Percentiles rank a stretch among this genome's conserved stretches.
These are phyloP conservation scores for Trichoderma cornu-damae DNA, from an alignment of 2,329 filamentous ascomycete genomes.

Conservation along the genomic window DNA sequence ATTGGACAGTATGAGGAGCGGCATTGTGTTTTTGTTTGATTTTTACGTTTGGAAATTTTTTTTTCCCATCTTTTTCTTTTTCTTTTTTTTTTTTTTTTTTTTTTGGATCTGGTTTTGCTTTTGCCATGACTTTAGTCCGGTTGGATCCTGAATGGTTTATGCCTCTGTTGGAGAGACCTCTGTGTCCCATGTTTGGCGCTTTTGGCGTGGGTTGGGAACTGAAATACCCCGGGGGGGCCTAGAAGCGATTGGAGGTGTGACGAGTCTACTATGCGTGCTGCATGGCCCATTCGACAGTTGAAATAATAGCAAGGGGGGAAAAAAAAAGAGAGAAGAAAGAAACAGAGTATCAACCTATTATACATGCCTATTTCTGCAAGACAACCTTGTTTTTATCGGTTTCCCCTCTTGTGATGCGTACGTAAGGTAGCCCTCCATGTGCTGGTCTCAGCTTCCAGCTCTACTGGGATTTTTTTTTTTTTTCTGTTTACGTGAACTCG, in stretches of 20 bases:
- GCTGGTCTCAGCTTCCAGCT: neutral
- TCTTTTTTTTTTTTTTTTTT: neutral
- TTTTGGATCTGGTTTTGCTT: neutral
- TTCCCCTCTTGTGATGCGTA: neutral
- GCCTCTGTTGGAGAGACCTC: conserved; percentile 7
- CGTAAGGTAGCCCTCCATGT: neutral
- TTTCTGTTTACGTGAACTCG: neutral
- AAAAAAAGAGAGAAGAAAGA: too few species aligned
- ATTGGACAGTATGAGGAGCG: conserved; percentile 8
- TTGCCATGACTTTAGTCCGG: neutral
- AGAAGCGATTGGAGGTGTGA: neutral
- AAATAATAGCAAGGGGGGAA: conserved; percentile 1
- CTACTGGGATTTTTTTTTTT: neutral
- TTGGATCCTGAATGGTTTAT: conserved; percentile 4
- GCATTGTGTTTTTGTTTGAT: neutral
- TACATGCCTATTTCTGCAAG: neutral
- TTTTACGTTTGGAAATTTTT: neutral
- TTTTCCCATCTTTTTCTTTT: neutral
- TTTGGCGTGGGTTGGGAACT: conserved; percentile 8
- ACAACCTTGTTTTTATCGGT: neutral
- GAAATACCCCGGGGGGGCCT: conserved; percentile 7
- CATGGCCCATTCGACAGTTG: neutral
- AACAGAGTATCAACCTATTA: too few species aligned
- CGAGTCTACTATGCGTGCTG: neutral
- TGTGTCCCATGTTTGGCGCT: conserved; percentile 13